These are phyloP conservation scores for Candida incommunis DNA, from an alignment of 805 yeast genomes.

Conservation along the genomic window DNA sequence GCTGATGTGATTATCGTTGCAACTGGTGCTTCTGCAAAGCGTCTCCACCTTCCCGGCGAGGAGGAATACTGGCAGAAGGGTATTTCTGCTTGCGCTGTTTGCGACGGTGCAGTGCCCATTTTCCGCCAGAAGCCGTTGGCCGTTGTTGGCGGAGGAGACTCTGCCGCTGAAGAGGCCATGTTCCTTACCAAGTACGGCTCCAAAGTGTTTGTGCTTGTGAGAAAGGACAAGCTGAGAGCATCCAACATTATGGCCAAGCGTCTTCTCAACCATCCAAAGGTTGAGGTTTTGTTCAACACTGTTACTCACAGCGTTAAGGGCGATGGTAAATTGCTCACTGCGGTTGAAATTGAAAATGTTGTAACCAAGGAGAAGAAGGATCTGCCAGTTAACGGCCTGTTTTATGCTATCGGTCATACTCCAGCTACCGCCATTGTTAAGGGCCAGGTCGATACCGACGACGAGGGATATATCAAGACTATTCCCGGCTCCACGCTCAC, in stretches of 20 bases:
- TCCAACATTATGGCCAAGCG: slow-evolving; percentile 96
- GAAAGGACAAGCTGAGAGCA: slow-evolving; percentile 91
- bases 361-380: slow-evolving; percentile 56
- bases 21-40: slow-evolving; percentile 97
- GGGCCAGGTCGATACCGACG: slow-evolving; percentile 73
- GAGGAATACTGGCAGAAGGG: slow-evolving; percentile 98
- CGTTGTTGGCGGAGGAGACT: slow-evolving; percentile 98
- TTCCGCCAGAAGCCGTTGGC: slow-evolving; percentile 97
- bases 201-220: slow-evolving; percentile 82
- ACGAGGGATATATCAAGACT: slow-evolving; percentile 77
- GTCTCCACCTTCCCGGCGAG: slow-evolving; percentile 90
- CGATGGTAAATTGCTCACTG: slow-evolving; percentile 68
- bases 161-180: slow-evolving; percentile 98
- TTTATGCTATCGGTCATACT: slow-evolving; percentile 94
- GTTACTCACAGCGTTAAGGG: slow-evolving; percentile 84
- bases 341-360: slow-evolving; percentile 53
- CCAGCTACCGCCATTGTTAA: slow-evolving; percentile 83
- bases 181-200: slow-evolving; percentile 96
- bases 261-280: slow-evolving; percentile 67
- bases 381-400: slow-evolving; percentile 74
- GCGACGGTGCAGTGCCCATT: slow-evolving; percentile 99
- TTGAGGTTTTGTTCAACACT: slow-evolving; percentile 80
- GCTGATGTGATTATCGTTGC: slow-evolving; percentile 89
- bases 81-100: slow-evolving; percentile 98
- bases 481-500: slow-evolving; percentile 82